phyloP scores from a whole-genome alignment of 805 yeast species.

The Yamadazyma phyllophila region DNA sequence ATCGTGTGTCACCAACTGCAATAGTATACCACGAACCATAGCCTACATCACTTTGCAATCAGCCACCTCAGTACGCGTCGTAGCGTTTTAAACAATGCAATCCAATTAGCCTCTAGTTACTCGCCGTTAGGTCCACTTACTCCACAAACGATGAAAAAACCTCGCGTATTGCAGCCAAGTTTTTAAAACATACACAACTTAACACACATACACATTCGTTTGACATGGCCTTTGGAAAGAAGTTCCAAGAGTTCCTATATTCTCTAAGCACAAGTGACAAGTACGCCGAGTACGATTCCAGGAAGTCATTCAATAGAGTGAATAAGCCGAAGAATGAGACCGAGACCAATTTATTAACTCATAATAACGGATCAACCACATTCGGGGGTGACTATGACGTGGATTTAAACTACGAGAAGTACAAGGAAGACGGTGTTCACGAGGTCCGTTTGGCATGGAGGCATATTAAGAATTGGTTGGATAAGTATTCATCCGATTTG shows the following conservation, averaged over 20 bases:
- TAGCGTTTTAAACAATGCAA: background rate
- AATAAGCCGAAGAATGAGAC: conserved; percentile 36
- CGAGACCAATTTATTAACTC: conserved; percentile 26
- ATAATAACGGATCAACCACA: conserved; percentile 6
- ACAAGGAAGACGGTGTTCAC: conserved; percentile 60
- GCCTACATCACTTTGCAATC: too few relatives aligned
- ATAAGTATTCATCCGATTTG: conserved; percentile 75
- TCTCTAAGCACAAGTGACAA: conserved; percentile 66
- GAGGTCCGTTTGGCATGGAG: conserved; percentile 82
- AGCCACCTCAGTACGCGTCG: background rate
- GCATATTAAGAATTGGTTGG: conserved; percentile 82
- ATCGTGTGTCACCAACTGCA: too few relatives aligned
- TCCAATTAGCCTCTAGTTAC: background rate
- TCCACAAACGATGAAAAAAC: background rate
- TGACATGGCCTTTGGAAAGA: conserved; percentile 26
- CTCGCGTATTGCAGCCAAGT: conserved; percentile 8
- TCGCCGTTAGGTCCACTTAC: background rate
- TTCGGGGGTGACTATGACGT: conserved; percentile 16
- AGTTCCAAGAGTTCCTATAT: conserved; percentile 58
- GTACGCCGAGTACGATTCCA: conserved; percentile 62
- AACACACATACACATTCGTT: background rate
- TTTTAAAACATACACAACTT: background rate
- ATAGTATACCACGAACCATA: too few relatives aligned
- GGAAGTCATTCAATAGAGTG: conserved; percentile 42
- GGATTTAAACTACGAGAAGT: conserved; percentile 33